These are phyloP conservation scores for Phylloporus arenicola DNA, from an alignment of 768 basidiomycete genomes.

Conservation along the genomic window DNA sequence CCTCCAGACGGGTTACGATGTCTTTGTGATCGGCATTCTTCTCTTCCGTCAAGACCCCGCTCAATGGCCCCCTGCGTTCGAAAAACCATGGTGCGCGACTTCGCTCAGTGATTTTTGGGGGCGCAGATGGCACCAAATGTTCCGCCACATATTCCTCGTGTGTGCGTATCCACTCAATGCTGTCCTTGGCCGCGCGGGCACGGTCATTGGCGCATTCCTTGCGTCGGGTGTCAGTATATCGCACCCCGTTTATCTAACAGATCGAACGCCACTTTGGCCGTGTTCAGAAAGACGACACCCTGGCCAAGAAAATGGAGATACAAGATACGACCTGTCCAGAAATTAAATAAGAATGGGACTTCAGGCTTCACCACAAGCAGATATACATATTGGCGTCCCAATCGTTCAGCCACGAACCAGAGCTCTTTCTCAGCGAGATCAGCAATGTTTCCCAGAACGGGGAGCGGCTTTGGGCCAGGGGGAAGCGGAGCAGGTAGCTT, in stretches of 20 bases:
- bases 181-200: too few relatives aligned
- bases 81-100: neutral
- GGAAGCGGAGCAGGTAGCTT: conserved; percentile 41
- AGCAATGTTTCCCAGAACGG: conserved; percentile 57
- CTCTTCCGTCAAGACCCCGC: neutral
- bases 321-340: conserved; percentile 46
- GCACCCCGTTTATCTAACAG: conserved; percentile 65
- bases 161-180: too few relatives aligned
- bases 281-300: conserved; percentile 63
- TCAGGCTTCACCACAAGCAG: too few relatives aligned
- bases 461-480: conserved; percentile 64
- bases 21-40: neutral
- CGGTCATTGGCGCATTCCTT: too few relatives aligned
- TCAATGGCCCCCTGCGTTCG: neutral
- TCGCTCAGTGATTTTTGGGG: neutral
- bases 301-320: conserved; percentile 64
- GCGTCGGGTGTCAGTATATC: conserved; percentile 47
- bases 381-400: conserved; percentile 52
- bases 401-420: conserved; percentile 56
- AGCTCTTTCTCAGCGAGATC: conserved; percentile 58
- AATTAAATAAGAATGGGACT: too few relatives aligned
- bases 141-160: neutral
- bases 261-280: conserved; percentile 52
- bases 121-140: neutral
- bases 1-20: too few relatives aligned